These are phyloP conservation scores for Lentinula novae-zelandiae DNA, from an alignment of 1,284 basidiomycete genomes.

Conservation along the genomic window DNA sequence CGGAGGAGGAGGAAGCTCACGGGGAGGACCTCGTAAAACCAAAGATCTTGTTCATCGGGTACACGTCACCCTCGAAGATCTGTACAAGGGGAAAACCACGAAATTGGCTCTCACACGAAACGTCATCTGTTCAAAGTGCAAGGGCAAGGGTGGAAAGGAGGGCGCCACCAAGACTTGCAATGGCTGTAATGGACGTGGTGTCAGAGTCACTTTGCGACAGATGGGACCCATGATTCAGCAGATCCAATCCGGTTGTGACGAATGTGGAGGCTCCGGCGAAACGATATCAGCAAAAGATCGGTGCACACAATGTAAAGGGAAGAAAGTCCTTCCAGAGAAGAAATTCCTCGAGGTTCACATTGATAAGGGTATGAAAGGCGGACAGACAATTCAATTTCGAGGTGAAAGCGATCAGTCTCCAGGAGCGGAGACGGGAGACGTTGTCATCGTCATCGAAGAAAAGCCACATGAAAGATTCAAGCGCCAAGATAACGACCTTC, in stretches of 20 bases:
- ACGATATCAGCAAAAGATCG: conserved; percentile 93
- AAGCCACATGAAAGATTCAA: conserved; percentile 91
- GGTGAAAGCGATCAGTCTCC: conserved; percentile 98
- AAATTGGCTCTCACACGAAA: conserved; percentile 98
- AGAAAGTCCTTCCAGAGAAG: conserved; percentile 93
- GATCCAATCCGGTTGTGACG: conserved; percentile 93
- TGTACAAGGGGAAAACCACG: conserved; percentile 98
- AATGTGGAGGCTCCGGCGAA: conserved; percentile 91
- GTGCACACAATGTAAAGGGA: conserved; percentile 92
- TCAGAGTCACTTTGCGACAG: conserved; percentile 91
- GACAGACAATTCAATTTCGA: conserved; percentile 92
- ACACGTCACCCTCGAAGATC: conserved; percentile 93
- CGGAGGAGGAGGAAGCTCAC: conserved; percentile 58
- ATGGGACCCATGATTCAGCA: conserved; percentile 99
- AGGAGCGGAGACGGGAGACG: conserved; percentile 88
- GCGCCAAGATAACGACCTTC: conserved; percentile 90
- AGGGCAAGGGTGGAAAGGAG: conserved; percentile 96
- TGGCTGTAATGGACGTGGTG: conserved; percentile 86
- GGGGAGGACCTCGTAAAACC: conserved; percentile 88
- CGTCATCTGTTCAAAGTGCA: conserved; percentile 90
- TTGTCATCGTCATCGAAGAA: conserved; percentile 96
- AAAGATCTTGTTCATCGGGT: conserved; percentile 99
- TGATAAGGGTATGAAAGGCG: conserved; percentile 99
- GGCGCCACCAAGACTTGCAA: conserved; percentile 86
- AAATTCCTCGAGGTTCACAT: conserved; percentile 99